A percentile compares a stretch with the other conserved stretches of the same genome.
Evolutionary conservation across 2,329 filamentous ascomycete genomes (phyloP).

Genomic region (Fusarium nodosum): DNA sequence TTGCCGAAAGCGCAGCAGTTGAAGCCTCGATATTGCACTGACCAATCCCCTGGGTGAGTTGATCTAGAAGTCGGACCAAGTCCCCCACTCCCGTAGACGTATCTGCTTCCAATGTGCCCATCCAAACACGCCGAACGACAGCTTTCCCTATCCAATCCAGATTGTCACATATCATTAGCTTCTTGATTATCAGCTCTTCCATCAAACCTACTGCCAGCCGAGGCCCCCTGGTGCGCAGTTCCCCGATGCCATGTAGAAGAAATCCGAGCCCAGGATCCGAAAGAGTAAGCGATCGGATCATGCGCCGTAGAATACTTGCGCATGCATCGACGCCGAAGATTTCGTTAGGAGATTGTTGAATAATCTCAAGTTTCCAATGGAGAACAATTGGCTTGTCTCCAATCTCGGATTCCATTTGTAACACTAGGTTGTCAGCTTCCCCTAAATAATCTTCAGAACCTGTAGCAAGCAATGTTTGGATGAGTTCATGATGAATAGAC

Average conservation of each 20-base stretch:
- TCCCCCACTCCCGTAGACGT: constrained; percentile 38
- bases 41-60: constrained; percentile 59
- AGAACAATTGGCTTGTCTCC: constrained; percentile 75
- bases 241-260: constrained; percentile 76
- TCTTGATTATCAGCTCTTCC: constrained; percentile 72
- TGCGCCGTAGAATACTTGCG: constrained; percentile 67
- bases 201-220: constrained; percentile 65
- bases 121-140: constrained; percentile 76
- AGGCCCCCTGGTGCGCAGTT: constrained; percentile 69
- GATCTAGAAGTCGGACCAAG: constrained; percentile 46
- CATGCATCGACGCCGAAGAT: constrained; percentile 64
- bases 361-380: constrained; percentile 76
- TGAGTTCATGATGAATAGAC: constrained; percentile 73
- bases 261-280: constrained; percentile 75
- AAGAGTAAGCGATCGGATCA: constrained; percentile 71
- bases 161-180: constrained; percentile 65
- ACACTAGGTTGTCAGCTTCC: constrained; percentile 70
- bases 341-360: constrained; percentile 64
- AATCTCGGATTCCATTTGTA: constrained; percentile 72
- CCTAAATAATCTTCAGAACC: constrained; percentile 60
- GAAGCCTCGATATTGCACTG: constrained; percentile 68
- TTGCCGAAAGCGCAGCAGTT: constrained; percentile 75
- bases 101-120: constrained; percentile 66
- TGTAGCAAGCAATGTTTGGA: constrained; percentile 67
- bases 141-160: constrained; percentile 76